These are phyloP conservation scores for Rusavskia elegans DNA, from an alignment of 495 filamentous ascomycete species.

Conservation along the genomic window DNA sequence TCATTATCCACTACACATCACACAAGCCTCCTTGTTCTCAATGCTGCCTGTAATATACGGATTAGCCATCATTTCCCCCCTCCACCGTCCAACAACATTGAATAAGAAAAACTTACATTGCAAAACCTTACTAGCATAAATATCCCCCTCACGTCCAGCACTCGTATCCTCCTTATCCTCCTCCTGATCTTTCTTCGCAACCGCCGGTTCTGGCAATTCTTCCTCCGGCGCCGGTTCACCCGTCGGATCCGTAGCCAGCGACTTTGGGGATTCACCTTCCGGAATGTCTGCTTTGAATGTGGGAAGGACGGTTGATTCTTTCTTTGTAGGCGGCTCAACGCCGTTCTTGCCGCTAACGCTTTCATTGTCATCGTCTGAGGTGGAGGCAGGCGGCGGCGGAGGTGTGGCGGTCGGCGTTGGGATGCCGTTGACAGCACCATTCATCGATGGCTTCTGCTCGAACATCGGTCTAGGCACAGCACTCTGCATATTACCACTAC, in stretches of 20 bases:
- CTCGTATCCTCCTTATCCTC: constrained; percentile 52
- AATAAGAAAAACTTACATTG: constrained; percentile 37
- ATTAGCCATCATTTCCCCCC: too few relatives aligned
- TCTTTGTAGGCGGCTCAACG: constrained; percentile 19
- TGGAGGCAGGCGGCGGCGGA: constrained; percentile 33
- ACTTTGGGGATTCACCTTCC: constrained; percentile 61
- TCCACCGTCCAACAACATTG: neutral
- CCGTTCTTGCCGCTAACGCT: constrained; percentile 18
- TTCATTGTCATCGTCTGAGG: constrained; percentile 19
- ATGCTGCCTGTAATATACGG: constrained; percentile 38
- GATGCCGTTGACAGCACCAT: constrained; percentile 37
- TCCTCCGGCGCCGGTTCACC: constrained; percentile 37
- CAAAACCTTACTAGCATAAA: constrained; percentile 82
- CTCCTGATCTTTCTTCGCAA: constrained; percentile 39
- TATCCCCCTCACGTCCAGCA: constrained; percentile 63
- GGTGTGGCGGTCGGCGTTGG: constrained; percentile 39
- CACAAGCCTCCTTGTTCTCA: constrained; percentile 74
- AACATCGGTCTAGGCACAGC: constrained; percentile 47
- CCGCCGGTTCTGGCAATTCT: constrained; percentile 35
- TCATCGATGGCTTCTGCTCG: constrained; percentile 31
- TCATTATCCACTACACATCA: constrained; percentile 46
- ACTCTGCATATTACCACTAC: constrained; percentile 5
- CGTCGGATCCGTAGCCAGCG: constrained; percentile 52
- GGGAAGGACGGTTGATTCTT: constrained; percentile 27
- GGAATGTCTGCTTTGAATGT: constrained; percentile 51